Percentiles rank a stretch among this genome's conserved stretches.
These are phyloP conservation scores for Cynara cardunculus DNA, from an alignment of 129 eudicot genomes.

Conservation along the genomic window DNA sequence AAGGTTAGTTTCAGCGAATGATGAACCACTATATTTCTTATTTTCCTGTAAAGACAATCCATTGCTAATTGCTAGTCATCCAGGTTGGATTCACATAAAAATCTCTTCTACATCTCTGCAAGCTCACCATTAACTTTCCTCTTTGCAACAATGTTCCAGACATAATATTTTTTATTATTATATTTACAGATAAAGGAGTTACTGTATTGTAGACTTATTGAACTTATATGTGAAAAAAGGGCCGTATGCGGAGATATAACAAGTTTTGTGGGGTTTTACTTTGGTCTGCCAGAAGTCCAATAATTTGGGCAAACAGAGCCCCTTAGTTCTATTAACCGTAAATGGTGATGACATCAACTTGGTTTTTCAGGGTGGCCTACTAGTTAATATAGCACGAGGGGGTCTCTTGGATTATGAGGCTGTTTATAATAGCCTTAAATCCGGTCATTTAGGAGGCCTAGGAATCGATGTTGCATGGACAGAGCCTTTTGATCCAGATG, in stretches of 20 bases:
- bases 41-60: not conserved
- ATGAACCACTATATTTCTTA: not conserved
- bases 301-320: not conserved
- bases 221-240: not conserved
- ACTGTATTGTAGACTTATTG: not conserved
- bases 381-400: slow-evolving; percentile 86
- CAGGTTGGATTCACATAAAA: not conserved
- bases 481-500: slow-evolving; percentile 86
- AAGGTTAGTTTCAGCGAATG: slow-evolving; percentile 46
- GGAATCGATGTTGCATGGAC: slow-evolving; percentile 97
- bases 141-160: not conserved
- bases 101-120: not conserved
- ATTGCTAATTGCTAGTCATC: not conserved
- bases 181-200: not conserved
- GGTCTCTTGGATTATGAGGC: slow-evolving; percentile 86
- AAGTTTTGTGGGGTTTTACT: not conserved
- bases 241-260: not conserved
- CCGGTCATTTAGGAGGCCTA: slow-evolving; percentile 90
- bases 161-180: not conserved
- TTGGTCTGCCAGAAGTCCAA: not conserved
- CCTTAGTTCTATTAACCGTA: not conserved
- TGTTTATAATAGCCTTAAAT: slow-evolving; percentile 45
- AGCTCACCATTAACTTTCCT: not conserved
- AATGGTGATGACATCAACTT: not conserved
- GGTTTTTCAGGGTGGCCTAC: slow-evolving; percentile 54